Conservation (phyloP, 257 asterid genomes). For the Solanum lycopersicoides region DNA sequence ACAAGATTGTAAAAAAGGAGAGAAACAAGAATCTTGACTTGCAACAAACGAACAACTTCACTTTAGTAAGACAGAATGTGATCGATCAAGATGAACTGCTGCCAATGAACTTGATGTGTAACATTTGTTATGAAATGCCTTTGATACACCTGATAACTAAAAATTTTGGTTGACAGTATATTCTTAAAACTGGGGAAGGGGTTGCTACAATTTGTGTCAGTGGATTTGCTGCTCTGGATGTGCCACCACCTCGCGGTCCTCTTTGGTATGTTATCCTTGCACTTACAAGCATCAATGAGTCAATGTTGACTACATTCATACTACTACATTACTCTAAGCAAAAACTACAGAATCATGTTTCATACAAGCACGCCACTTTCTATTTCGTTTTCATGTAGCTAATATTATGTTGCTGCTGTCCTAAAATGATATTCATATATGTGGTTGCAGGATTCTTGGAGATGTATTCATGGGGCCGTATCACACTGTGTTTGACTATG, state of each 20-base stretch:
- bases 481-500: slow-evolving; percentile 86
- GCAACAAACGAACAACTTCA: not conserved
- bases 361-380: not conserved
- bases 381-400: not conserved
- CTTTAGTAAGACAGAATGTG: not conserved
- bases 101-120: not conserved
- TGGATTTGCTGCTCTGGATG: slow-evolving; percentile 85
- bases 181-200: slow-evolving; percentile 70
- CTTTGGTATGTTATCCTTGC: slow-evolving; percentile 46
- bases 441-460: slow-evolving; percentile 81
- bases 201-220: slow-evolving; percentile 57
- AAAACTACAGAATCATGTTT: not conserved
- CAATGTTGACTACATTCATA: not conserved
- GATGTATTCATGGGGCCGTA: slow-evolving; percentile 94
- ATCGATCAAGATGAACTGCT: not conserved
- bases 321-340: not conserved
- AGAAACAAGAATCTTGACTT: not conserved
- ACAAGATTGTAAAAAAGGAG: not conserved
- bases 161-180: slow-evolving; percentile 38
- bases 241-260: slow-evolving; percentile 87
- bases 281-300: not conserved
- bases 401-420: not conserved
- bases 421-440: not conserved
- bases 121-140: not conserved
- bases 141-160: not conserved